Conservation (phyloP, 352 stramenopile species). For the Phytophthora syringae region DNA sequence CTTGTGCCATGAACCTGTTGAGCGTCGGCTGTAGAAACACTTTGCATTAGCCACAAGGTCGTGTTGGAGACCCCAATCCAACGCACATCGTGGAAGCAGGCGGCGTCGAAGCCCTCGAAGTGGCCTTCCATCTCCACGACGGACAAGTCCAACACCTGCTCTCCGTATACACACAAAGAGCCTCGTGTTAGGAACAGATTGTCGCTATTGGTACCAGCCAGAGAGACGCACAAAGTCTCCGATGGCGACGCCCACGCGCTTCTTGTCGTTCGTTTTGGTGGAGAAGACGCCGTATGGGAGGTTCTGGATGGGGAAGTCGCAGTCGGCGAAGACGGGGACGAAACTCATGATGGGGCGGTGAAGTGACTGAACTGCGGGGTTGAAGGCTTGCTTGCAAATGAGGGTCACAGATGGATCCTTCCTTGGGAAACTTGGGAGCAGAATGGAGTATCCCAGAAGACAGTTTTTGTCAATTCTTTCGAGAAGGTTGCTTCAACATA, state of each 20-base stretch:
- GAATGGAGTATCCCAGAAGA: too few relatives aligned
- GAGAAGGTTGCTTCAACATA: too few relatives aligned
- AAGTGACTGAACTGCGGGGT: background rate
- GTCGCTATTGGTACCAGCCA: background rate
- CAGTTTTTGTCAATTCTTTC: too few relatives aligned
- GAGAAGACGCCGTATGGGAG: slow-evolving; percentile 96
- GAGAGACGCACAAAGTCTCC: slow-evolving; percentile 64
- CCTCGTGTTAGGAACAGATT: background rate
- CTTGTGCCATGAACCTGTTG: slow-evolving; percentile 94
- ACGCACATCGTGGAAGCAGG: slow-evolving; percentile 71
- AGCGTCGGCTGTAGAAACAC: slow-evolving; percentile 60
- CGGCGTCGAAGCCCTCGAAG: slow-evolving; percentile 86
- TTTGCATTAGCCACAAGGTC: background rate
- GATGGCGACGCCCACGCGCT: slow-evolving; percentile 85
- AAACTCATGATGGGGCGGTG: slow-evolving; percentile 54
- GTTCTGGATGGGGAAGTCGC: slow-evolving; percentile 95
- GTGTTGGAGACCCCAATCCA: too few relatives aligned
- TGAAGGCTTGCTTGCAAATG: too few relatives aligned
- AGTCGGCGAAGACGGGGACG: slow-evolving; percentile 56
- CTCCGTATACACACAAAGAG: background rate
- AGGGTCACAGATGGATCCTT: too few relatives aligned
- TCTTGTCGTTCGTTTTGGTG: slow-evolving; percentile 65
- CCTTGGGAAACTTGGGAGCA: too few relatives aligned
- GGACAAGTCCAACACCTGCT: slow-evolving; percentile 88
- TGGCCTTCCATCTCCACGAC: slow-evolving; percentile 90